Evolutionary conservation across 129 eudicot genomes (phyloP).

Genomic region (Silybum marianum): DNA sequence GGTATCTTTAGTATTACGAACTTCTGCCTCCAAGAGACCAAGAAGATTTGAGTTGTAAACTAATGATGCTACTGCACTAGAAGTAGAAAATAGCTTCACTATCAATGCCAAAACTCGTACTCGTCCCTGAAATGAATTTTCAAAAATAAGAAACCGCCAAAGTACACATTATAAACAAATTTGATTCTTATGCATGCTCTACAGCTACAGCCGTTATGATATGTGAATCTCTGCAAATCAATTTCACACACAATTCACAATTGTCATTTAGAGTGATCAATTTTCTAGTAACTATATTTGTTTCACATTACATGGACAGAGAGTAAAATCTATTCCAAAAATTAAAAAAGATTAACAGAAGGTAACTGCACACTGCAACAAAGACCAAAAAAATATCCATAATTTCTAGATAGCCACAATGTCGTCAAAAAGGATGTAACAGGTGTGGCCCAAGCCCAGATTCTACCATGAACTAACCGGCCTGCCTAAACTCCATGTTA

Average conservation of each 20-base stretch:
- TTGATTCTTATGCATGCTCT: neutral
- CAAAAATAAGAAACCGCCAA: neutral
- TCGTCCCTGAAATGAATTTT: conserved; percentile 60
- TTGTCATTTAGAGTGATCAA: conserved; percentile 3
- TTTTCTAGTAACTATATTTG: neutral
- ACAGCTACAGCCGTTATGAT: neutral
- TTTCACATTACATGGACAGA: conserved; percentile 5
- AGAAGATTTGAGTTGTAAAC: conserved; percentile 75
- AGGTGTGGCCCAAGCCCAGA: neutral
- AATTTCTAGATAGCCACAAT: neutral
- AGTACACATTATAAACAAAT: neutral
- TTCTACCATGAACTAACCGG: neutral
- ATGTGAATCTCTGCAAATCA: neutral
- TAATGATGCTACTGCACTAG: conserved; percentile 75
- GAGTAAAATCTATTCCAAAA: neutral
- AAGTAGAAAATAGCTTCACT: conserved; percentile 87
- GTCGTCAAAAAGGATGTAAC: neutral
- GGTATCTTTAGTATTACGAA: conserved; percentile 58
- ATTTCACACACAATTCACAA: neutral
- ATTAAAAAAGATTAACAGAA: neutral
- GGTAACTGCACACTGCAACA: neutral
- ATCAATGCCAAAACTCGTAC: conserved; percentile 79
- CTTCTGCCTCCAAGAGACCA: conserved; percentile 68
- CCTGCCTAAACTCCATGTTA: neutral
- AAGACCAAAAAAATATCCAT: neutral